phyloP scores from a whole-genome alignment of 192 early-diverging fungal genomes.

The Diversispora epigaea region DNA sequence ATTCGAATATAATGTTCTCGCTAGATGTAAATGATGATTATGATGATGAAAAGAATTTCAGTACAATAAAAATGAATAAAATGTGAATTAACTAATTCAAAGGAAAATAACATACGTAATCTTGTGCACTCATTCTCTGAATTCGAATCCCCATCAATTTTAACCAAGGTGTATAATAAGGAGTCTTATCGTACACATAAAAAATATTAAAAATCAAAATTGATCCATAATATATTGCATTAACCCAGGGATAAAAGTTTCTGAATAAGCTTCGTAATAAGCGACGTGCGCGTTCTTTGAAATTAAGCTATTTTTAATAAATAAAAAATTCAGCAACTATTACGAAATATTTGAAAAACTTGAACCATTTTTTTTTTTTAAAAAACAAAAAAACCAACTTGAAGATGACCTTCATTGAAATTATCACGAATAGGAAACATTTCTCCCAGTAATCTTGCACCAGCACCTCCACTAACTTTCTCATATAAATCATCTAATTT shows the following conservation, averaged over 20 bases:
- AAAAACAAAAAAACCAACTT: background rate
- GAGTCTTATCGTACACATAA: constrained; percentile 84
- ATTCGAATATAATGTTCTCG: constrained; percentile 24
- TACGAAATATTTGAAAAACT: background rate
- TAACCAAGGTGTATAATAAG: constrained; percentile 82
- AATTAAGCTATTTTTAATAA: background rate
- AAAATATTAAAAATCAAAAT: constrained; percentile 69
- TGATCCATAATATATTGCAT: constrained; percentile 67
- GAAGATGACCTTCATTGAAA: background rate
- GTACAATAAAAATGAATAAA: background rate
- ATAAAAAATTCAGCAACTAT: background rate
- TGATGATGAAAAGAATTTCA: background rate
- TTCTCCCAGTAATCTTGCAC: constrained; percentile 65
- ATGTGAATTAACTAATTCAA: background rate
- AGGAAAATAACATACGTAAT: constrained; percentile 65
- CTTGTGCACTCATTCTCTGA: constrained; percentile 74
- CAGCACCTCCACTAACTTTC: constrained; percentile 58
- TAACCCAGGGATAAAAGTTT: constrained; percentile 69
- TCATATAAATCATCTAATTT: constrained; percentile 77
- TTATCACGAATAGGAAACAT: constrained; percentile 37
- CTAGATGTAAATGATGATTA: constrained; percentile 19
- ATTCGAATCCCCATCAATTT: constrained; percentile 75
- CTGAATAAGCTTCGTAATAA: constrained; percentile 30
- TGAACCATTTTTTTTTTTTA: background rate
- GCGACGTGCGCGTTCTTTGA: background rate